Base-by-base conservation (phyloP, 2,329 filamentous ascomycete genomes). In the Pezizomycotina sp. region DNA sequence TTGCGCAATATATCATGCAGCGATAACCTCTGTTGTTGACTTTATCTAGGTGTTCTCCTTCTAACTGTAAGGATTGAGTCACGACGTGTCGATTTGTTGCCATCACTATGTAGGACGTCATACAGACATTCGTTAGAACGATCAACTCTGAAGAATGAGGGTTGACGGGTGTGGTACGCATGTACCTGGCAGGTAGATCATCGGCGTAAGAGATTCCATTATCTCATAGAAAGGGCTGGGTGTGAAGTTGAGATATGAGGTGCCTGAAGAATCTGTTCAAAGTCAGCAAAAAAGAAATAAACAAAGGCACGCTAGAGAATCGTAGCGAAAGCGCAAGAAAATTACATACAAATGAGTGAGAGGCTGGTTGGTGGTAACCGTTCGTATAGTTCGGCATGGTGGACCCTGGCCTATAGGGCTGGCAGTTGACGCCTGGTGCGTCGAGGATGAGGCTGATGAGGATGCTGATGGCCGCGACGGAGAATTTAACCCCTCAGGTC, bases 201-300 rank as follows among this genome's bases (percentile, higher is more conserved):
- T 26, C 3, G 4, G 10, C 6, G 36, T 40, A 4, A 93, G 58
- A 18, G 71, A 65, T 36, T 71, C 63, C 28, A 74, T 55, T 20
- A 86, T 64, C 7, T 69, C 69, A 53, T 86, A 93, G 56, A 93
- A 98, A 0, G 89, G 86, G 51, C 82, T 92, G 3, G 71, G 57
- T 52, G 80, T 86, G 60, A 78, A 78, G 31, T 57, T 59, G 30
- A 69, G 55, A 29, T 56, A 58, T 36, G 56, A 62, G 63, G 46
- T 32, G 21, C 35, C 36, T 18, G 36, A 33, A 38, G 32, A 18
- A 29, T 31, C 8, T 8, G 8, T 12, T 24, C 7, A 8, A 24
- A 9, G 12, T 21, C 21, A 9, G 29, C 26, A 9, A 27, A 24
- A 27, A 29, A 34, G 29, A 26, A 24, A 34, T 8, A 39, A 39